Evolutionary conservation across 192 early-diverging fungal genomes (phyloP), one percentile per base, ranked within the genome.

Genomic region (Chytriomyces sp.): DNA sequence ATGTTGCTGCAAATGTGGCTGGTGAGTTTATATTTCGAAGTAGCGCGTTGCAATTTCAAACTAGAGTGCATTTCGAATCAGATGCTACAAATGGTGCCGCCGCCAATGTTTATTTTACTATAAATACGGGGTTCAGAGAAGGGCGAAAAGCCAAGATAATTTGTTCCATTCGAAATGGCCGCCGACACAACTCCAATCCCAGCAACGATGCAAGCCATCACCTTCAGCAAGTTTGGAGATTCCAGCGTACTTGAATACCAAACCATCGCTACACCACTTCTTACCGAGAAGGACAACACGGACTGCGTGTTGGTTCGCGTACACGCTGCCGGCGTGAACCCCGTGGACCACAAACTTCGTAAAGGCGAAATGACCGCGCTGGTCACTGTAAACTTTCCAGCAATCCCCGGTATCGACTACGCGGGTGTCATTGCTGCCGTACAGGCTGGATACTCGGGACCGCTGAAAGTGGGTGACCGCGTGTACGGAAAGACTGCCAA

Each of bases 321-420:
- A 7, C 18, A 64, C 8, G 1, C n/a, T 43, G 72, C 65, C 49
- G 75, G 67, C 35, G 75, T 77, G 1, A 50, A 46, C 1, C 61
- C 71, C 28, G 72, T 76, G 0, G 72, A 79, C 49, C 76, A 75
- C 70, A 79, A 79, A 35, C 0, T 69, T 13, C 28, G 78, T 24
- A 62, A 77, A 46, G 78, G 78, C 28, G 53, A 63, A 10, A 26
- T 79, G 10, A 9, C 69, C 18, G 3, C 45, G 11, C 2, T 67
- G 11, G 28, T 79, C 61, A 7, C 0, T 1, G 5, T 79, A 3
- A 5, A n/a, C 8, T 47, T 80, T 2, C 79, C 79, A 11, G 74
- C 79, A 20, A 80, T 80, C 47, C 67, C 72, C 6, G 79, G 79
- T 23, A 61, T 72, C 45, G 79, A 80, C 53, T 80, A 71, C 62